Conservation (phyloP, 371 early-diverging fungal genomes). For the Apophysomyces sp. region DNA sequence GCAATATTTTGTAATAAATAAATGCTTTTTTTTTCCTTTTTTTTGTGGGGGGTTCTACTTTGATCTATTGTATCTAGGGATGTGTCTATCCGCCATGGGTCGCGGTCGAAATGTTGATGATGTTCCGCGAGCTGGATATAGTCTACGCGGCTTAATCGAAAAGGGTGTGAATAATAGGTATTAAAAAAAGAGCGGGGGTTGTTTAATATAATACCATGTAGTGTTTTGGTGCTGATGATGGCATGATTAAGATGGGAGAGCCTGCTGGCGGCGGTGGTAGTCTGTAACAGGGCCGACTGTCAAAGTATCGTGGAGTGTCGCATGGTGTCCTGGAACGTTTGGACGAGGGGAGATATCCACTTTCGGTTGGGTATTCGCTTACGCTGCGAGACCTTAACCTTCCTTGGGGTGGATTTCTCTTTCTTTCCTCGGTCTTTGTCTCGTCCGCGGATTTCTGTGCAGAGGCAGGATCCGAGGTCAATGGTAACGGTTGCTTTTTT, state of each 20-base stretch:
- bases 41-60: not conserved
- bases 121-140: not conserved
- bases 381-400: not conserved
- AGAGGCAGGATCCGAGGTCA: not conserved
- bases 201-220: not conserved
- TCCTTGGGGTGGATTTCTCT: not conserved
- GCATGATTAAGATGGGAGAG: not conserved
- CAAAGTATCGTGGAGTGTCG: not conserved
- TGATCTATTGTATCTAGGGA: not conserved
- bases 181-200: not conserved
- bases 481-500: not conserved
- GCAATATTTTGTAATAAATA: not conserved
- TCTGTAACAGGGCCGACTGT: not conserved
- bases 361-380: not conserved
- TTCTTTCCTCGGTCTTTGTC: not conserved
- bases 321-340: not conserved
- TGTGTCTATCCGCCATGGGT: not conserved
- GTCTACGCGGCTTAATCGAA: not conserved
- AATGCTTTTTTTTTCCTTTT: not conserved
- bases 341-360: not conserved
- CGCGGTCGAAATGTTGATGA: not conserved
- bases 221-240: not conserved
- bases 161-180: not conserved
- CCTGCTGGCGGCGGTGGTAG: not conserved
- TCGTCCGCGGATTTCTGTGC: not conserved